Percentiles rank a stretch among this genome's conserved stretches.
phyloP scores from a whole-genome alignment of 108 stramenopile genomes.

The Asterionellopsis glacialis region DNA sequence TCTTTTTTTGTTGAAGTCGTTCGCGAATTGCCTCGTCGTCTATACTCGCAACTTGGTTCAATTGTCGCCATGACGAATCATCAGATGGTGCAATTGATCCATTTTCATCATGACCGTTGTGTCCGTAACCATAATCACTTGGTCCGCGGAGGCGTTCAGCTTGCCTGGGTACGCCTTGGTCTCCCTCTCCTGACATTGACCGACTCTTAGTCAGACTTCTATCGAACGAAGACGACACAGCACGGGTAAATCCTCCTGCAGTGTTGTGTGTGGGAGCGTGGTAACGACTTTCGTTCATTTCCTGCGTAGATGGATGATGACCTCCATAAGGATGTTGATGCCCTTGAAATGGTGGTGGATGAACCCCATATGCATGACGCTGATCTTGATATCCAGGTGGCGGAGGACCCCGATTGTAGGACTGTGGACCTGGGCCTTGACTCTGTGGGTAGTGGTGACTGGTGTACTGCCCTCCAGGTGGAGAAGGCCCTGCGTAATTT shows the following conservation, averaged over 20 bases:
- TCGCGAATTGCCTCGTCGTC: slow-evolving; percentile 55
- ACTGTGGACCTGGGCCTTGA: slow-evolving; percentile 65
- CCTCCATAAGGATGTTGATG: neutral
- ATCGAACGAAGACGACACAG: slow-evolving; percentile 55
- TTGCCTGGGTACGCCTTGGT: slow-evolving; percentile 4
- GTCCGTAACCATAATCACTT: slow-evolving; percentile 17
- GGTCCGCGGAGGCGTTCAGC: neutral
- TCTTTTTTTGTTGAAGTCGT: slow-evolving; percentile 17
- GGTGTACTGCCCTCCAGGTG: too few relatives aligned
- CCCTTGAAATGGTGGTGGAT: slow-evolving; percentile 3
- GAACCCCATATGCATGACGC: slow-evolving; percentile 5
- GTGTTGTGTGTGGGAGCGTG: neutral
- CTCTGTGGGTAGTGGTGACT: slow-evolving; percentile 27
- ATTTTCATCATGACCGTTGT: neutral
- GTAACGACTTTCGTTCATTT: neutral
- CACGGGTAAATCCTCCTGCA: slow-evolving; percentile 23
- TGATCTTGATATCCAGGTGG: slow-evolving; percentile 17
- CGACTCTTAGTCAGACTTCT: slow-evolving; percentile 26
- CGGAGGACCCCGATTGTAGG: slow-evolving; percentile 58
- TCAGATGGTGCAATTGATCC: slow-evolving; percentile 15
- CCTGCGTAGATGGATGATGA: slow-evolving; percentile 1
- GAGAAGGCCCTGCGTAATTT: slow-evolving; percentile 23
- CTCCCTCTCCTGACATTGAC: slow-evolving; percentile 1
- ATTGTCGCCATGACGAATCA: slow-evolving; percentile 56
- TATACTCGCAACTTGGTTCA: slow-evolving; percentile 59